A percentile compares a stretch with the other conserved stretches of the same genome.
Evolutionary conservation across 306 rosid genomes (phyloP).

Genomic region (Myrica gale): DNA sequence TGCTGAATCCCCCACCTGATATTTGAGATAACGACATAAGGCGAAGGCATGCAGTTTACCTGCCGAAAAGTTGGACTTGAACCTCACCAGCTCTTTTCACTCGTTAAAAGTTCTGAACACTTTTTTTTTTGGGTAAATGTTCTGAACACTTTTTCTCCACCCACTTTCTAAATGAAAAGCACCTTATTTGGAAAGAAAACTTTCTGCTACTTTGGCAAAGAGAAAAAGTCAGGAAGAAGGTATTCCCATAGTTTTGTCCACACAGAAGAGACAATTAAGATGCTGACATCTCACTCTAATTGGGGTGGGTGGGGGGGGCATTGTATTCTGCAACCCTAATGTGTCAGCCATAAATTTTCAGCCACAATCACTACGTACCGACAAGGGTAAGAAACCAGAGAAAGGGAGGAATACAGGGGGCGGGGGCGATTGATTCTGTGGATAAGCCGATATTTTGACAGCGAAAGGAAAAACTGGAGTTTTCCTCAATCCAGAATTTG

Average conservation of each 20-base stretch:
- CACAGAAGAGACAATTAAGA: slow-evolving; percentile 15
- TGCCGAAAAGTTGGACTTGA: slow-evolving; percentile 16
- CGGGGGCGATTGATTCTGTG: neutral
- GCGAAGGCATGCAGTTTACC: slow-evolving; percentile 18
- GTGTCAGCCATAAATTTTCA: neutral
- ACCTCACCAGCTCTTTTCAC: neutral
- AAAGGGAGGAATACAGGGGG: neutral
- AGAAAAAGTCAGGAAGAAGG: slow-evolving; percentile 11
- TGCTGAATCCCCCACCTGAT: neutral
- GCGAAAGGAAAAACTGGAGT: neutral
- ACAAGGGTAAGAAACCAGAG: neutral
- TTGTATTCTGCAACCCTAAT: neutral
- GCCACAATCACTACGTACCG: neutral
- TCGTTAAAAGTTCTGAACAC: neutral
- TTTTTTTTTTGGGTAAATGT: neutral
- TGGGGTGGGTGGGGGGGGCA: too few species aligned
- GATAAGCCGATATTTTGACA: neutral
- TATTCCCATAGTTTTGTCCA: slow-evolving; percentile 7
- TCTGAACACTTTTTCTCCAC: neutral
- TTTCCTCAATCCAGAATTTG: too few species aligned
- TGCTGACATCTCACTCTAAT: slow-evolving; percentile 15
- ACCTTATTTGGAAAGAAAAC: neutral
- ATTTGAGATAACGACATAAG: slow-evolving; percentile 27
- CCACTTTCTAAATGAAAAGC: slow-evolving; percentile 5
- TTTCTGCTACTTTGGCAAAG: neutral